A percentile compares a stretch with the other conserved stretches of the same genome.
These are phyloP conservation scores for Limonium bicolor DNA, from an alignment of 148 eudicot genomes.

Conservation along the genomic window DNA sequence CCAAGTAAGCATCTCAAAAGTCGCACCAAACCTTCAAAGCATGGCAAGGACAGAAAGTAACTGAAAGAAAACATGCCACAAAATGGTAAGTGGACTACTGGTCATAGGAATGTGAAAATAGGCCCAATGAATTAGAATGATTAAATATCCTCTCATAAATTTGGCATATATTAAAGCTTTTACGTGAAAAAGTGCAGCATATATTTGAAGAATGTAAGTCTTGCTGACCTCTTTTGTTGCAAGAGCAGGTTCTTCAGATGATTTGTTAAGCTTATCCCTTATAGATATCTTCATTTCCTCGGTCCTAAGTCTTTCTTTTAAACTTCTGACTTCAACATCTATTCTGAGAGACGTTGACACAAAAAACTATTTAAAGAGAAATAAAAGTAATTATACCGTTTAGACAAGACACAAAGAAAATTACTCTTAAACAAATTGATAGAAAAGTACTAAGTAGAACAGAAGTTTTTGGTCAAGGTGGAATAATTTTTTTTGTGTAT, in stretches of 20 bases:
- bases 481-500: no score
- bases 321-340: slow-evolving; percentile 45
- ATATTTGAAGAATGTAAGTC: slow-evolving; percentile 3
- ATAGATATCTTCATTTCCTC: slow-evolving; percentile 12
- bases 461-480: no score
- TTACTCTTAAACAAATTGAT: not conserved
- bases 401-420: slow-evolving; percentile 10
- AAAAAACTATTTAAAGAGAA: slow-evolving; percentile 7
- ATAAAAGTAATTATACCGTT: no score
- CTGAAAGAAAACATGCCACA: not conserved
- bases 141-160: no score
- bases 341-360: slow-evolving; percentile 42
- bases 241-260: slow-evolving; percentile 11
- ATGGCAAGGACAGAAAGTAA: not conserved
- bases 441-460: not conserved
- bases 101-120: no score
- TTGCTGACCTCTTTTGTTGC: slow-evolving; percentile 32
- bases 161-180: no score
- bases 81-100: not conserved
- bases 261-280: slow-evolving; percentile 11
- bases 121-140: no score
- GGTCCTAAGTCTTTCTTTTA: slow-evolving; percentile 20
- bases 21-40: slow-evolving; percentile 12
- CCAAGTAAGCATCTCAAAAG: not conserved
- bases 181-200: no score